Conservation (phyloP, 1,284 basidiomycete genomes). For the Lentinula novae-zelandiae region DNA sequence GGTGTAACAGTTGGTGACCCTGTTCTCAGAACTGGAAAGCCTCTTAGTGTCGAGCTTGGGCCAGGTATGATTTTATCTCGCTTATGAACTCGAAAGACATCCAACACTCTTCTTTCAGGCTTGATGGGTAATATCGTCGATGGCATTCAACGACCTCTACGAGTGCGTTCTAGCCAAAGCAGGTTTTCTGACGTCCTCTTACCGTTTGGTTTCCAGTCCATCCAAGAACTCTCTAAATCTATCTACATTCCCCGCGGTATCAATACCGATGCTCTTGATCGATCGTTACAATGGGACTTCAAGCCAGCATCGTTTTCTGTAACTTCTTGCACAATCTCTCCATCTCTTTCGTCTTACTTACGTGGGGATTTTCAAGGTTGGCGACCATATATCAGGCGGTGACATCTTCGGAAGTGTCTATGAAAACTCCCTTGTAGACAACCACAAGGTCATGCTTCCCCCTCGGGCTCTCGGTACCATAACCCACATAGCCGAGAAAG, state of each 20-base stretch:
- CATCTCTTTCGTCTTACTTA: slow-evolving; percentile 4
- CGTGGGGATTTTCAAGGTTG: slow-evolving; percentile 51
- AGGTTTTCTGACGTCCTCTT: not conserved
- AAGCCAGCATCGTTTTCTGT: slow-evolving; percentile 82
- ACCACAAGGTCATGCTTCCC: slow-evolving; percentile 95
- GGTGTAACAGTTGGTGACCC: slow-evolving; percentile 98
- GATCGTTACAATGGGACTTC: slow-evolving; percentile 93
- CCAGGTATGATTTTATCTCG: slow-evolving; percentile 58
- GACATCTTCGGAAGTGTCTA: slow-evolving; percentile 96
- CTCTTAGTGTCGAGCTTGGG: slow-evolving; percentile 95
- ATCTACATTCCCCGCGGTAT: slow-evolving; percentile 99
- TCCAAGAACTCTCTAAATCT: slow-evolving; percentile 94
- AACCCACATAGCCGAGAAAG: slow-evolving; percentile 92
- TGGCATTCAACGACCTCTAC: slow-evolving; percentile 90
- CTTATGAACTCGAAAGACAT: not conserved
- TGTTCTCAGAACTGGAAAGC: slow-evolving; percentile 95
- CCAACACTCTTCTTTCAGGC: slow-evolving; percentile 41
- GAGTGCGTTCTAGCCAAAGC: slow-evolving; percentile 43
- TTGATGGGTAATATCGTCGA: slow-evolving; percentile 99
- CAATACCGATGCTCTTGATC: slow-evolving; percentile 94
- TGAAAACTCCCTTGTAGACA: slow-evolving; percentile 95
- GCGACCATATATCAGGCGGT: slow-evolving; percentile 96
- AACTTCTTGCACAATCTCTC: slow-evolving; percentile 14
- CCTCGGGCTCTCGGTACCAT: slow-evolving; percentile 95
- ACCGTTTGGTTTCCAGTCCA: slow-evolving; percentile 55